Percentiles rank a stretch among this genome's conserved stretches.
Evolutionary conservation across 352 stramenopile genomes (phyloP).

Genomic region (Pelagophyceae sp.): DNA sequence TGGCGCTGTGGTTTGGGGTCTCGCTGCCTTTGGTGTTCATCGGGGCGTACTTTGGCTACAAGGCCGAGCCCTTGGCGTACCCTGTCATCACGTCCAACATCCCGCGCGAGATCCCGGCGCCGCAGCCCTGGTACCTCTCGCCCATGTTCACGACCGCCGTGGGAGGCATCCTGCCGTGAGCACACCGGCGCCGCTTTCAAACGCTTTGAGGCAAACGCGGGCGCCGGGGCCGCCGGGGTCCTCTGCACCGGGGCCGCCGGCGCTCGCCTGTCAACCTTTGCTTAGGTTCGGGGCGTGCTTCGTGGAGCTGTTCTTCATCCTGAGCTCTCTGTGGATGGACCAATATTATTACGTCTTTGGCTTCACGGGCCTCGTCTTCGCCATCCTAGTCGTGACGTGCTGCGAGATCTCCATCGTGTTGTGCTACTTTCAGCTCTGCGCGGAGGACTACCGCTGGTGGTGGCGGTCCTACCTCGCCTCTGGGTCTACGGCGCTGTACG

Average conservation of each 20-base stretch:
- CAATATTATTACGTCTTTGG: conserved; percentile 97
- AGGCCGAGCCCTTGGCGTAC: conserved; percentile 54
- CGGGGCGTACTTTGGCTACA: conserved; percentile 94
- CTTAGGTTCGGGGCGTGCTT: conserved; percentile 99
- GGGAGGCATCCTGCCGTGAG: conserved; percentile 97
- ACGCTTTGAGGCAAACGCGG: no score
- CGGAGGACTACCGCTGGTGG: conserved; percentile 98
- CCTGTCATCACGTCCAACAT: conserved; percentile 95
- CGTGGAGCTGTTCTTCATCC: conserved; percentile 99
- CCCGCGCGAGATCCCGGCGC: conserved; percentile 78
- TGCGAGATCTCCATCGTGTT: conserved; percentile 97
- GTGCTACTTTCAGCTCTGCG: conserved; percentile 96
- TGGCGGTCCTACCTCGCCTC: conserved; percentile 94
- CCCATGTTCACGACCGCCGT: conserved; percentile 80
- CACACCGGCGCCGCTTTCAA: no score
- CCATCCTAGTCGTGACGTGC: conserved; percentile 93
- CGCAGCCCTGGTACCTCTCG: conserved; percentile 88
- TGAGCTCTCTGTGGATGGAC: conserved; percentile 91
- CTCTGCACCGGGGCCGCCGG: no score
- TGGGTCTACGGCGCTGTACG: conserved; percentile 83
- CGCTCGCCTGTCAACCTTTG: no score
- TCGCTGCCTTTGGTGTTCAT: conserved; percentile 95
- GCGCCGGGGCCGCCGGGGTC: no score
- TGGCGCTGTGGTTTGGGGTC: conserved; percentile 96
- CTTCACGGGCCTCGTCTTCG: conserved; percentile 89